Conservation (phyloP, 495 filamentous ascomycete species). For the Xylaria scruposa region DNA sequence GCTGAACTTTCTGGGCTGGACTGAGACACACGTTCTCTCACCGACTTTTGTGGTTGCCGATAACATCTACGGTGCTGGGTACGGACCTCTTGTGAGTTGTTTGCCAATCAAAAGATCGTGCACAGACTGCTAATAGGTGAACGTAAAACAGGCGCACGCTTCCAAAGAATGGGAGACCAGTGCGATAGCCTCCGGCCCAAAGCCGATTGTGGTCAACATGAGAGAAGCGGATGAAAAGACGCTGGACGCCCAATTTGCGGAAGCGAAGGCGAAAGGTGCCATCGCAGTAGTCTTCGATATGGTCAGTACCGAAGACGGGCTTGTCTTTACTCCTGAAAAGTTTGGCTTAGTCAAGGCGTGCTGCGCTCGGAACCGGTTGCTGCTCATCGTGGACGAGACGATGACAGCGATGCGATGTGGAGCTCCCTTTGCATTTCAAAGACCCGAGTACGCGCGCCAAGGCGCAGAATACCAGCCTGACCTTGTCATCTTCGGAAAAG, state of each 20-base stretch:
- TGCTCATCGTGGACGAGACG: constrained; percentile 37
- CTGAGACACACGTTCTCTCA: constrained; percentile 17
- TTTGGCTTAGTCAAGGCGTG: constrained; percentile 23
- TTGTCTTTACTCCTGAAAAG: constrained; percentile 22
- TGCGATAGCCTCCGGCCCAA: constrained; percentile 18
- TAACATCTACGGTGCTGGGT: constrained; percentile 23
- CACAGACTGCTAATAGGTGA: background rate
- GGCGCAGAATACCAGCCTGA: constrained; percentile 31
- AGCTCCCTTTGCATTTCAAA: constrained; percentile 36
- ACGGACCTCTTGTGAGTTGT: constrained; percentile 21
- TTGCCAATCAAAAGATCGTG: background rate
- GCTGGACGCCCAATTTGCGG: constrained; percentile 23
- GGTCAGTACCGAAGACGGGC: constrained; percentile 31
- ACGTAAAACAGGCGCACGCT: constrained; percentile 2
- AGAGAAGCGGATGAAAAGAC: constrained; percentile 17
- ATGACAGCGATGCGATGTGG: constrained; percentile 37
- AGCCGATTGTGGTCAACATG: constrained; percentile 22
- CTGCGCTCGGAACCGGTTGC: constrained; percentile 29
- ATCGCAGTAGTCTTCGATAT: constrained; percentile 46
- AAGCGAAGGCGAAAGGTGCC: constrained; percentile 36
- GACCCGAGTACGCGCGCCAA: constrained; percentile 30
- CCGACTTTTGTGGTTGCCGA: constrained; percentile 21
- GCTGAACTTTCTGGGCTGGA: constrained; percentile 15
- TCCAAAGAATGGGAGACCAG: constrained; percentile 20
- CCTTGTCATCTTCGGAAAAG: constrained; percentile 38